Conservation (phyloP, 202 grass and related monocot species). For the Panicum virgatum region DNA sequence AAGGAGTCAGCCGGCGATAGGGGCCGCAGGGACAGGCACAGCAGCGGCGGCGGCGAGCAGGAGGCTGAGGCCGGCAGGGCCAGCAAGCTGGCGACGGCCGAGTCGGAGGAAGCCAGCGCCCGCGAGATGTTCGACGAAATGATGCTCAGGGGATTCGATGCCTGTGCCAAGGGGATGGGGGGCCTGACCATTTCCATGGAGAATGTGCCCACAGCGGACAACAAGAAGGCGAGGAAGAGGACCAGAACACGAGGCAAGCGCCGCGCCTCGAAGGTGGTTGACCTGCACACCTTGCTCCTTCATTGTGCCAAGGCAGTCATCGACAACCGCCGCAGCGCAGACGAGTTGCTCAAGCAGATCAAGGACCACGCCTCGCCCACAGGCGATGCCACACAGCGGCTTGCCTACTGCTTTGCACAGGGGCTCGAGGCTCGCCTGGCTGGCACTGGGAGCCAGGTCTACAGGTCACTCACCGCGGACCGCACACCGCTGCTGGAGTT, state of each 20-base stretch:
- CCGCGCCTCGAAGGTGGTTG: background rate
- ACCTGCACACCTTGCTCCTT: slow-evolving; percentile 37
- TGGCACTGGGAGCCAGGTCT: slow-evolving; percentile 54
- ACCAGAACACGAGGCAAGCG: background rate
- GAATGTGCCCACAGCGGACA: background rate
- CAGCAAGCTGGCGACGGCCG: slow-evolving; percentile 27
- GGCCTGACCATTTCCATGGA: background rate
- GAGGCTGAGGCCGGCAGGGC: slow-evolving; percentile 10
- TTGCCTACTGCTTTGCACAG: slow-evolving; percentile 56
- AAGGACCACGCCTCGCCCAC: slow-evolving; percentile 43
- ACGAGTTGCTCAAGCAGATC: slow-evolving; percentile 56
- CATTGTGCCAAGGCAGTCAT: background rate
- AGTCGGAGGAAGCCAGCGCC: background rate
- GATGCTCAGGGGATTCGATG: background rate
- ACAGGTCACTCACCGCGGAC: slow-evolving; percentile 47
- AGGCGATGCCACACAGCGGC: slow-evolving; percentile 52
- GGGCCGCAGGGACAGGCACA: slow-evolving; percentile 33
- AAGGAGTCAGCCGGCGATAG: background rate
- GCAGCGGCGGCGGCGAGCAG: background rate
- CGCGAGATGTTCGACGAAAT: slow-evolving; percentile 2
- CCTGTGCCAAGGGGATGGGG: background rate
- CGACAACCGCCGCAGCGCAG: slow-evolving; percentile 25
- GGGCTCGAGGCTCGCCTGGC: slow-evolving; percentile 56
- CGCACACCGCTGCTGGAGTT: slow-evolving; percentile 24
- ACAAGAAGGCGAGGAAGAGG: background rate